phyloP scores from a whole-genome alignment of 1,284 basidiomycete species.

The Rhodotorula mucilaginosa region DNA sequence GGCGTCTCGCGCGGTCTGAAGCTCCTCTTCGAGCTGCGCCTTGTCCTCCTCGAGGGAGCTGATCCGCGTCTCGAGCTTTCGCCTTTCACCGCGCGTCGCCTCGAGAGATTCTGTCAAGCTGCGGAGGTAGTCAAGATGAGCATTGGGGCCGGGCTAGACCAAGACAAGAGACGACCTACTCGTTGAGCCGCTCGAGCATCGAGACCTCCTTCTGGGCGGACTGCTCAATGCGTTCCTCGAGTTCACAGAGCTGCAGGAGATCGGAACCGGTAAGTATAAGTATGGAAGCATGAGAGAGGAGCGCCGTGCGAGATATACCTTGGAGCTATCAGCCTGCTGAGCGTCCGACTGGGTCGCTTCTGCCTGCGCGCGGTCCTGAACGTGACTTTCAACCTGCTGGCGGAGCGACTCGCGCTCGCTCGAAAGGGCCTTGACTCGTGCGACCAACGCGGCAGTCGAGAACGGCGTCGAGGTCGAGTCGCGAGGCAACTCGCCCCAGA shows the following conservation, averaged over 20 bases:
- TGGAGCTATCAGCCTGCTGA: constrained; percentile 3
- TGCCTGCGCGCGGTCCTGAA: neutral
- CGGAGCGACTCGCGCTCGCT: neutral
- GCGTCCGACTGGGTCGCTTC: neutral
- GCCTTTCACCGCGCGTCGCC: constrained; percentile 28
- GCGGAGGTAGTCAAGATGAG: neutral
- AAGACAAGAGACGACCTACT: constrained; percentile 12
- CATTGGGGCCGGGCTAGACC: too few relatives aligned
- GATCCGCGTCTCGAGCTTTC: constrained; percentile 24
- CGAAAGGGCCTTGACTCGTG: neutral
- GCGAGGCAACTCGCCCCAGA: constrained; percentile 5
- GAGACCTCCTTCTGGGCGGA: constrained; percentile 37
- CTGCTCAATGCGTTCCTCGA: constrained; percentile 37
- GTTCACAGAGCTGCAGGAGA: constrained; percentile 30
- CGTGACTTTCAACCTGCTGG: neutral
- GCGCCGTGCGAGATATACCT: neutral
- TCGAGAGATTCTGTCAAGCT: constrained; percentile 36
- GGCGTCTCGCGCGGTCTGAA: constrained; percentile 3
- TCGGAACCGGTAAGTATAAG: neutral
- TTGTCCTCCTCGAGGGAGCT: constrained; percentile 26
- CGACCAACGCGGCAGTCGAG: neutral
- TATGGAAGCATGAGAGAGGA: too few relatives aligned
- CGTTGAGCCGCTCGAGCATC: constrained; percentile 43
- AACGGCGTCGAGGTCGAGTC: neutral
- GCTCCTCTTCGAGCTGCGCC: neutral